phyloP scores from a whole-genome alignment of 768 basidiomycete species.

The Amylocystis lapponica region DNA sequence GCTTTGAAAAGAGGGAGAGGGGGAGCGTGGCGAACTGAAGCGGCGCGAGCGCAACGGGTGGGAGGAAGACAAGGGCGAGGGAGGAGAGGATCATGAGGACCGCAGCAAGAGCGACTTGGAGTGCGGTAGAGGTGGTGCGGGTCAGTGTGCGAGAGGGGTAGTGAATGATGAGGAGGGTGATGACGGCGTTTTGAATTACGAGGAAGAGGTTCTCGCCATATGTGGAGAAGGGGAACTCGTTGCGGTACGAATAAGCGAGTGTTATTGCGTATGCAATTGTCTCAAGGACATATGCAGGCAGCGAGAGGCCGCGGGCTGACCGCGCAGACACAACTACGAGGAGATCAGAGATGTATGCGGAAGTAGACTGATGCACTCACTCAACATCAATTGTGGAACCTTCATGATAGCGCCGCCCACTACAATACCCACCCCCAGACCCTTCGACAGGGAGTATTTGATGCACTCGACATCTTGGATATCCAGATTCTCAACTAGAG shows the following conservation, averaged over 20 bases:
- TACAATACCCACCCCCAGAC: constrained; percentile 87
- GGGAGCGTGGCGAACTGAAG: constrained; percentile 88
- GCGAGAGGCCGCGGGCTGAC: constrained; percentile 83
- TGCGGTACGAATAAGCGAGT: constrained; percentile 78
- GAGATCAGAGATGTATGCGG: constrained; percentile 1
- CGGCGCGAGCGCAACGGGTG: constrained; percentile 48
- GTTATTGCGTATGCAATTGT: constrained; percentile 89
- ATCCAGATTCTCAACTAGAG: constrained; percentile 83
- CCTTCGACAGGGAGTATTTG: constrained; percentile 90
- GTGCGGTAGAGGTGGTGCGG: constrained; percentile 16
- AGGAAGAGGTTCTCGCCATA: constrained; percentile 98
- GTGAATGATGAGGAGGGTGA: constrained; percentile 81
- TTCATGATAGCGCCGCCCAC: constrained; percentile 94
- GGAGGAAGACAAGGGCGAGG: constrained; percentile 40
- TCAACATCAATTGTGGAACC: constrained; percentile 86
- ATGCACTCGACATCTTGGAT: constrained; percentile 74
- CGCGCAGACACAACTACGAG: constrained; percentile 57
- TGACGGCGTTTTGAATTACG: constrained; percentile 79
- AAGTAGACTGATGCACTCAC: constrained; percentile 36
- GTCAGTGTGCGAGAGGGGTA: constrained; percentile 35
- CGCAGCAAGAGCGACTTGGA: constrained; percentile 27
- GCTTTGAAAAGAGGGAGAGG: constrained; percentile 84
- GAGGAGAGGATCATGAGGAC: constrained; percentile 30
- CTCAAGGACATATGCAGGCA: constrained; percentile 85
- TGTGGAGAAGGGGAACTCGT: constrained; percentile 90